Conservation (phyloP, 495 filamentous ascomycete species). For the Aspergillus saccharolyticus region DNA sequence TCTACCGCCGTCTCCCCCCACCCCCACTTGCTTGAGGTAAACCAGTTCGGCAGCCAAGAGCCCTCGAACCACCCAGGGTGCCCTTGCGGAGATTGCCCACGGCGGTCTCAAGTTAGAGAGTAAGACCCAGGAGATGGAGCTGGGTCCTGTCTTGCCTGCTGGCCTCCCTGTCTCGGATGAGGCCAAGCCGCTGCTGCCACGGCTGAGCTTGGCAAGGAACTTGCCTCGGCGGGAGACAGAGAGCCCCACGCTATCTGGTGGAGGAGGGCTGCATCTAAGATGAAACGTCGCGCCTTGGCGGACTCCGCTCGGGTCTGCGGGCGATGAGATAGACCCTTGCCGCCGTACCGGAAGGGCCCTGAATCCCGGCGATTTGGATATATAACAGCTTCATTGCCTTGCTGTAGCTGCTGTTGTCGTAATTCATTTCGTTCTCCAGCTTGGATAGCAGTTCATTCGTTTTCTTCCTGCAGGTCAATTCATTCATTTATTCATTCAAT, state of each 20-base stretch:
- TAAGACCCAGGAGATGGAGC: neutral
- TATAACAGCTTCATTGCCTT: neutral
- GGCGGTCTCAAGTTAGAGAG: neutral
- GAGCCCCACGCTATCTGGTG: neutral
- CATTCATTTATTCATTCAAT: constrained; percentile 1
- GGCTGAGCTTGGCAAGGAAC: neutral
- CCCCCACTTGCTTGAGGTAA: no score
- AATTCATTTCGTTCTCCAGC: neutral
- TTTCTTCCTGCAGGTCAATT: constrained; percentile 2
- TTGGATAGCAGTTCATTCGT: constrained; percentile 4
- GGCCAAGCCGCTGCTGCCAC: neutral
- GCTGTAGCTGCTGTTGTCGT: neutral
- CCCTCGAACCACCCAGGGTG: neutral
- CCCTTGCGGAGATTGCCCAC: neutral
- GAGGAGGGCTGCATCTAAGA: neutral
- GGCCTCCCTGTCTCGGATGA: neutral
- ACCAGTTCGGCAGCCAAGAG: neutral
- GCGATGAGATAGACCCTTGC: neutral
- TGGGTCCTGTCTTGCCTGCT: no score
- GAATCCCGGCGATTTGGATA: no score
- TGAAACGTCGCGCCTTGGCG: neutral
- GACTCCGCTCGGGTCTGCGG: neutral
- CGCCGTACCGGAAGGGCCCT: neutral
- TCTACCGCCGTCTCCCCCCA: no score
- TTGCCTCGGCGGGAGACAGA: neutral